phyloP scores from a whole-genome alignment of 192 early-diverging fungal genomes.

The Entophlyctis luteolus region DNA sequence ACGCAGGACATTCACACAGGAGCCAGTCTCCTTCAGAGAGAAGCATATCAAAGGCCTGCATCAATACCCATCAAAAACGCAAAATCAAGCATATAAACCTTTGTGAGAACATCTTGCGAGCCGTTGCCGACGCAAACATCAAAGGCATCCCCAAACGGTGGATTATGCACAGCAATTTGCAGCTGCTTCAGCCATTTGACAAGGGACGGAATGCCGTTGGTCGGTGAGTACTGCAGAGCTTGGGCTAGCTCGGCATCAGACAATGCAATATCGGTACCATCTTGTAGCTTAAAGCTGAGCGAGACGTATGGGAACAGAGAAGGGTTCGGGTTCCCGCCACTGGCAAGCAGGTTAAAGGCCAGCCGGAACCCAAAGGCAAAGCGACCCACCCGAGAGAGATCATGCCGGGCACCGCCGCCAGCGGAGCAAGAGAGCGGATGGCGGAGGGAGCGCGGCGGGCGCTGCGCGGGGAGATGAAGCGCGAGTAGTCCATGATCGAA shows the following conservation, averaged over 20 bases:
- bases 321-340: conserved; percentile 51
- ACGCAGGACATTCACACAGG: conserved; percentile 49
- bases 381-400: conserved; percentile 22
- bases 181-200: conserved; percentile 45
- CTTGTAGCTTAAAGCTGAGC: conserved; percentile 39
- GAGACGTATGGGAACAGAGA: conserved; percentile 48
- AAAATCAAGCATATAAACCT: conserved; percentile 15
- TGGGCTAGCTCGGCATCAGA: conserved; percentile 29
- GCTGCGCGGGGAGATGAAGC: conserved; percentile 33
- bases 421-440: conserved; percentile 37
- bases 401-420: conserved; percentile 39
- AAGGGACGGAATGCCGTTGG: conserved; percentile 49
- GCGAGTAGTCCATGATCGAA: conserved; percentile 37
- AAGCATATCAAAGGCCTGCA: conserved; percentile 48
- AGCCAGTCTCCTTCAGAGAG: conserved; percentile 37
- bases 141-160: conserved; percentile 32
- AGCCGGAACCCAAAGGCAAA: not conserved
- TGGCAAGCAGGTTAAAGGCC: conserved; percentile 32
- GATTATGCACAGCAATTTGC: conserved; percentile 43
- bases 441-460: conserved; percentile 46
- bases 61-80: not conserved
- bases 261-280: conserved; percentile 39
- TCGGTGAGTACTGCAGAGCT: conserved; percentile 50
- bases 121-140: conserved; percentile 56
- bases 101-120: conserved; percentile 51